Base-by-base conservation (phyloP, 2,329 filamentous ascomycete genomes). In the Scleromitrula shiraiana region DNA sequence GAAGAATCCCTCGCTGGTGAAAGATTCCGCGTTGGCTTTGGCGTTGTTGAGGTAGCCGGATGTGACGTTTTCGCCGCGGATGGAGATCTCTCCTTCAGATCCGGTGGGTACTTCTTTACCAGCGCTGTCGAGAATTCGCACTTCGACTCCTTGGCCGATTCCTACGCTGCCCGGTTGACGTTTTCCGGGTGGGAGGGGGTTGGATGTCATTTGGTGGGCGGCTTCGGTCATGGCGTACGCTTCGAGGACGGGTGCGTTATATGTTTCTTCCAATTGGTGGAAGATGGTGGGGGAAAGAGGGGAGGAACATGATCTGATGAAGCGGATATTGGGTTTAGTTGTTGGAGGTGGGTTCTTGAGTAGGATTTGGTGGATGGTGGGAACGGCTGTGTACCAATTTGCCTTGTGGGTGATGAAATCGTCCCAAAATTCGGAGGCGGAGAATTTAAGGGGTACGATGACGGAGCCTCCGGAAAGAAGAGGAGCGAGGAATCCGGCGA, bases 161-260 rank as follows among this genome's bases (percentile, higher is more conserved):
- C 88, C 88, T 2, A 94, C 88, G 40, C 82, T 88, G 41, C 88
- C 88, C 0, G 88, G 87, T 70, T 85, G 83, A 58, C 86, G 79
- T 68, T 85, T 82, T 15, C 72, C 82, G 0, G 79, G 77, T 3
- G 86, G 85, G 0, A 85, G 71, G 17, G 80, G 82, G 68, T 83
- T 85, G 22, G 83, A 87, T 1, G 85, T 88, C 83, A 90, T 89
- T 65, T 89, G 85, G 62, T 90, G 85, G 4, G 88, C 80, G 6
- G 87, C 88, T 70, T 94, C 88, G 33, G 88, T 94, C 88, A 95
- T 95, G 56, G 88, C 88, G 61, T 94, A 94, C 8, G 88, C 88
- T 69, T 94, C 88, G 15, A 95, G 75, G 0, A 95, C 88, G 0
- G 88, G 88, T 0, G 88, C 86, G 42, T 80, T 73, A 64, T 89